Evolutionary conservation across 768 basidiomycete species (phyloP).

Genomic region (Xanthoconium stramineum): DNA sequence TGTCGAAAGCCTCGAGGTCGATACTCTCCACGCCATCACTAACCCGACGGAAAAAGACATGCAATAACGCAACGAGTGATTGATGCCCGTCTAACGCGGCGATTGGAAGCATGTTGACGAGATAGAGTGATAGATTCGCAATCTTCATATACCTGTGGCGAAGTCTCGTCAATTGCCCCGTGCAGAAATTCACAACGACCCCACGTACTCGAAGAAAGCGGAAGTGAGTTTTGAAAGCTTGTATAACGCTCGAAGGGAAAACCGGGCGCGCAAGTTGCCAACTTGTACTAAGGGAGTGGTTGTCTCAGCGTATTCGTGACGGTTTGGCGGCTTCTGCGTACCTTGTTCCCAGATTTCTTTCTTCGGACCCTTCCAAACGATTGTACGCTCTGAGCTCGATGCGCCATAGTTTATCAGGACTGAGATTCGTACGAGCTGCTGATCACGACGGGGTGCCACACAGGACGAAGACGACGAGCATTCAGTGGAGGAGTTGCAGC

Average conservation of each 20-base stretch:
- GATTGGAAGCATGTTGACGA: constrained; percentile 81
- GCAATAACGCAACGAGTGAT: constrained; percentile 40
- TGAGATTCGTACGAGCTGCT: constrained; percentile 56
- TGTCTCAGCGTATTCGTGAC: neutral
- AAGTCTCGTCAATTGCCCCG: neutral
- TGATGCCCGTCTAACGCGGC: constrained; percentile 68
- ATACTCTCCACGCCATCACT: constrained; percentile 3
- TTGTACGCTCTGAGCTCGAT: constrained; percentile 31
- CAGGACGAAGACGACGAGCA: constrained; percentile 47
- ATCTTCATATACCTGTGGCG: constrained; percentile 55
- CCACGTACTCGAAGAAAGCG: constrained; percentile 57
- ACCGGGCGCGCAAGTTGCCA: constrained; percentile 42
- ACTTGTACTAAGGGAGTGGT: constrained; percentile 45
- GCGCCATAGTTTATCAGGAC: constrained; percentile 23
- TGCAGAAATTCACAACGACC: neutral
- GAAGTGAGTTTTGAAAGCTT: constrained; percentile 24
- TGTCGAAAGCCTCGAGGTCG: constrained; percentile 22
- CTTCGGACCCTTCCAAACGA: constrained; percentile 74
- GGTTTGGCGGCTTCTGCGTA: constrained; percentile 25
- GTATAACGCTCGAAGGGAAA: constrained; percentile 11
- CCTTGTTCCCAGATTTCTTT: constrained; percentile 67
- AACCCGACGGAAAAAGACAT: constrained; percentile 15
- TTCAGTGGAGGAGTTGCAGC: constrained; percentile 41
- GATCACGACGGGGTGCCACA: constrained; percentile 45
- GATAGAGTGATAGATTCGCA: constrained; percentile 72